Evolutionary conservation across 1,139 yeast species (phyloP), one percentile per base, ranked within the genome.

Genomic region (Geotrichum candidum): DNA sequence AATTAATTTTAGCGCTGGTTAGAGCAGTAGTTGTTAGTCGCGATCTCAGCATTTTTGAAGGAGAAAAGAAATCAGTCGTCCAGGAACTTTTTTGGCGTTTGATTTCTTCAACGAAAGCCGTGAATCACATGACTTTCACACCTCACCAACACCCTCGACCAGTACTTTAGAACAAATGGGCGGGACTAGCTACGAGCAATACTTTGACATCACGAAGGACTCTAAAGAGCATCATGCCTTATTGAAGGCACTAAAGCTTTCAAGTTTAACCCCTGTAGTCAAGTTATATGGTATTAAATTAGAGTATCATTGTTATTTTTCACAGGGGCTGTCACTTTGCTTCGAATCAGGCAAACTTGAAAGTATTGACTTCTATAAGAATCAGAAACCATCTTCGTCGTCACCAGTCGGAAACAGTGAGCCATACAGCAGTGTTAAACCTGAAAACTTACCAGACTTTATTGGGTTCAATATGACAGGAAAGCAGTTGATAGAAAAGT

Each of bases 361-460:
- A 33, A 63, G 69, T 27, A 63, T 70, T 13, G 73, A 70, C 35
- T 69, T 69, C 53, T 70, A 70, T 60, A 67, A 67, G 50, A 56
- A 58, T 31, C 56, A 58, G n/a, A 46, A 54, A 23, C 35, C 35
- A 25, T 22, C 33, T 23, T 13, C 22, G 29, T 11, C 48, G 7
- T 33, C 41, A 10, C 46, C 53, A 22, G 48, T 11, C 11, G 27
- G 10, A 11, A 7, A 45, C 5, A 15, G 31, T 11, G 35, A 11
- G 18, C 18, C 53, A 7, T 63, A 64, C 61, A 54, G 54, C 11
- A 25, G 61, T 1, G 70, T 68, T 1, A 59, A 53, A 27, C 51
- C 31, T 0, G 45, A 58, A 2, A 48, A 63, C 10, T 58, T 68
- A 3, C 71, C 73, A 0, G 38, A 35, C 1, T 59, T 60, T 31